Evolutionary conservation across 75 land plant genomes (phyloP).

Genomic region (Picea glauca): DNA sequence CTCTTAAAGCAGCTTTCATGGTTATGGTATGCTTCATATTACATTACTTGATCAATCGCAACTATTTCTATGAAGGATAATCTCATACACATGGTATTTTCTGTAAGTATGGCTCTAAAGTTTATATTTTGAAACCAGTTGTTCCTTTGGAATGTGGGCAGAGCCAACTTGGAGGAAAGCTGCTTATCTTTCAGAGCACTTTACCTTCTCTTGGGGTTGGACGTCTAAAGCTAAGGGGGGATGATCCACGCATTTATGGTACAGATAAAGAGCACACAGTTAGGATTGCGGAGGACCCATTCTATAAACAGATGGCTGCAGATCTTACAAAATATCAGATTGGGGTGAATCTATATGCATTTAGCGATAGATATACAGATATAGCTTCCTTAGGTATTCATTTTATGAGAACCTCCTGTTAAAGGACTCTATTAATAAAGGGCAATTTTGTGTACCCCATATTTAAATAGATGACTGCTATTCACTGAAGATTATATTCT

Average conservation of each 20-base stretch:
- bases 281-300: constrained; percentile 86
- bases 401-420: background rate
- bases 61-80: background rate
- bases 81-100: background rate
- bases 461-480: background rate
- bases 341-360: constrained; percentile 84
- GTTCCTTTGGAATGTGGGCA: constrained; percentile 17
- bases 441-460: background rate
- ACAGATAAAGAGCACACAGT: constrained; percentile 85
- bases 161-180: constrained; percentile 97
- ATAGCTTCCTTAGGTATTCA: constrained; percentile 86
- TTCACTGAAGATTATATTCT: constrained; percentile 1
- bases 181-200: constrained; percentile 85
- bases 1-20: constrained; percentile 82
- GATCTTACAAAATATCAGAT: constrained; percentile 93
- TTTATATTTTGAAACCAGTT: background rate
- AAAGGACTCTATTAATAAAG: background rate
- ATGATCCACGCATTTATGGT: constrained; percentile 85
- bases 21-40: constrained; percentile 65
- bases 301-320: constrained; percentile 99
- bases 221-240: constrained; percentile 82
- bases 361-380: constrained; percentile 85
- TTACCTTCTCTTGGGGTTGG: constrained; percentile 96
- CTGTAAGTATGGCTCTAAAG: background rate
- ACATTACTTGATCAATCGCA: background rate